Evolutionary conservation across 306 rosid genomes (phyloP).

Genomic region (Aeschynomene evenia): DNA sequence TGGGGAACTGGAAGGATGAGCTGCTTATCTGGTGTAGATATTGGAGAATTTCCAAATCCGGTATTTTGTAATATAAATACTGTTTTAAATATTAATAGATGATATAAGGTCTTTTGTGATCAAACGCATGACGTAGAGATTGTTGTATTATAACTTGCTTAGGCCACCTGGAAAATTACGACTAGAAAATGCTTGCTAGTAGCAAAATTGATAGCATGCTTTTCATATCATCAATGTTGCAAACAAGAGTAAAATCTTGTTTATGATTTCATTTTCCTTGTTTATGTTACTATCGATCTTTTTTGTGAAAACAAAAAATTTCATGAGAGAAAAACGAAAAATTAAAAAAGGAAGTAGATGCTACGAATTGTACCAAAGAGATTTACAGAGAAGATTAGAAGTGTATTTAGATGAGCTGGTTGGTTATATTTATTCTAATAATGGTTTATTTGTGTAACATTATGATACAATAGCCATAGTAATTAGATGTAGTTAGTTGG

Average conservation of each 20-base stretch:
- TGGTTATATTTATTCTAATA: too few species aligned
- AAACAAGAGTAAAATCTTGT: neutral
- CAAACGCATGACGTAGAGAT: constrained; percentile 45
- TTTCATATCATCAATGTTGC: neutral
- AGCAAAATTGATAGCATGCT: constrained; percentile 18
- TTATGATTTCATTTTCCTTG: neutral
- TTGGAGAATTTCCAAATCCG: constrained; percentile 34
- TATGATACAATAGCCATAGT: too few species aligned
- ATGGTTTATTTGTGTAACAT: too few species aligned
- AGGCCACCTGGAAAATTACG: constrained; percentile 42
- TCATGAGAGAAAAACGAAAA: too few species aligned
- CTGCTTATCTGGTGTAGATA: constrained; percentile 37
- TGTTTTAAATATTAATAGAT: constrained; percentile 34
- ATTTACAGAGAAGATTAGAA: too few species aligned
- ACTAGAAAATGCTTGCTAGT: constrained; percentile 33
- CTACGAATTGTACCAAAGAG: too few species aligned
- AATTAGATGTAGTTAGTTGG: too few species aligned
- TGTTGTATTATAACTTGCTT: constrained; percentile 56
- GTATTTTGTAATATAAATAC: constrained; percentile 55
- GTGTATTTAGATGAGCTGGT: too few species aligned
- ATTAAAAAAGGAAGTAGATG: too few species aligned
- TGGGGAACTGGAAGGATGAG: constrained; percentile 32
- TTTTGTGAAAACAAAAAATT: neutral
- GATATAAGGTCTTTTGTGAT: constrained; percentile 34
- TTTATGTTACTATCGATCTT: neutral